Base-by-base conservation (phyloP, 345 rosid genomes). In the Syzygium aqueum region DNA sequence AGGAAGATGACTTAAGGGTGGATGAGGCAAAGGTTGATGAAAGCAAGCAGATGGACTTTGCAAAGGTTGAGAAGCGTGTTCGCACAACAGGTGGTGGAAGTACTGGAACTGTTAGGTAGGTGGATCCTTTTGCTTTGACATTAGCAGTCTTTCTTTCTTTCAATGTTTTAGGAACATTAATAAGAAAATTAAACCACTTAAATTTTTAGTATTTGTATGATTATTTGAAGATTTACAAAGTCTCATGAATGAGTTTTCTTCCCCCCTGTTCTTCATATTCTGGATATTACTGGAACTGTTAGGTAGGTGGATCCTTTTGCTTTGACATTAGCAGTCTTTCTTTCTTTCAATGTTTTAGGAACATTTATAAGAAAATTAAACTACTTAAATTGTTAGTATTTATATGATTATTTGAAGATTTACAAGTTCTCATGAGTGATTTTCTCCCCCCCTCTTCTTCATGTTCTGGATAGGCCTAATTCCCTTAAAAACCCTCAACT, bases 51-150 rank as follows among this genome's bases (percentile, higher is more conserved):
- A 97, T 97, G 98, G 99, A 97, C 89, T 96, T 97, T 87, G 97
- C 99, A 25, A 96, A 95, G 91, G 99, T 97, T 78, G 99, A 97
- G 90, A 97, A 97, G 92, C 97, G 99, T 93, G 99, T 97, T 51
- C 94, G 99, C 33, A 96, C 98, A 51, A 94, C 99, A 3, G 98
- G 99, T 85, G 98, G 99, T 91, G 99, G 99, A 77, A 97, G 98
- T 91, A 97, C 98, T 13, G 99, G 99, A 94, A 96, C 99, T 77
- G 99, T 97, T 23, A 94, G 97, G 98, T 94, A 85, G n/a, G 56
- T 84, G 46, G 83, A 50, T 43, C 25, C 6, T 43, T 52, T 23
- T 3, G 86, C 77, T 22, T 43, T 7, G 85, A 67, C 21, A 3
- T 40, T 53, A n/a, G 21, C 49, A 37, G 27, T 53, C 80, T 37